These are phyloP conservation scores for Taphrina communis DNA, from an alignment of 1,139 yeast species.

Conservation along the genomic window DNA sequence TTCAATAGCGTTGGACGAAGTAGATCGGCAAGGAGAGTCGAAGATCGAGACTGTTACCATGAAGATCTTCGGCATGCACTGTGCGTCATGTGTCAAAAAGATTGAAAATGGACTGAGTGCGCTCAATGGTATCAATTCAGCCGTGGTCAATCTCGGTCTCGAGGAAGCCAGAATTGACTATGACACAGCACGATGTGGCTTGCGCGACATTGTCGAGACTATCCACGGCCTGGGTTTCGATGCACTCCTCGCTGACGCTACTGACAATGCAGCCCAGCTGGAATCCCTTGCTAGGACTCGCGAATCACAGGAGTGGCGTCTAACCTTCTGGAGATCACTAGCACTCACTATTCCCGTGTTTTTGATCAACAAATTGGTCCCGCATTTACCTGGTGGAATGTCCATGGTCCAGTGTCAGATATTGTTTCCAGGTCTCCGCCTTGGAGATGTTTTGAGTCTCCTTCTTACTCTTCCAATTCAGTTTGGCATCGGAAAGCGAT, in stretches of 20 bases:
- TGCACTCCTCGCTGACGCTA: slow-evolving; percentile 54
- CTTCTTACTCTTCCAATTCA: slow-evolving; percentile 70
- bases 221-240: slow-evolving; percentile 60
- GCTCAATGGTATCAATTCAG: slow-evolving; percentile 59
- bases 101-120: slow-evolving; percentile 62
- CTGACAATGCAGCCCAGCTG: slow-evolving; percentile 68
- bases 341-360: slow-evolving; percentile 69
- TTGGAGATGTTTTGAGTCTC: slow-evolving; percentile 65
- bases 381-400: slow-evolving; percentile 45
- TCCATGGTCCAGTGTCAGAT: slow-evolving; percentile 48
- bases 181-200: slow-evolving; percentile 50
- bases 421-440: slow-evolving; percentile 51
- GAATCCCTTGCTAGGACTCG: slow-evolving; percentile 69
- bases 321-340: slow-evolving; percentile 60
- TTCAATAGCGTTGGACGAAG: background rate
- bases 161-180: slow-evolving; percentile 70
- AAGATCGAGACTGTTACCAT: slow-evolving; percentile 43
- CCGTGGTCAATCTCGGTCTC: slow-evolving; percentile 71
- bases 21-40: background rate
- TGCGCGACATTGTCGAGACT: slow-evolving; percentile 63
- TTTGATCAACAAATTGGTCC: slow-evolving; percentile 59
- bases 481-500: slow-evolving; percentile 67
- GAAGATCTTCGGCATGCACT: slow-evolving; percentile 77
- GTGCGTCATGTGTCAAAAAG: slow-evolving; percentile 77
- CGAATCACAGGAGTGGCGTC: slow-evolving; percentile 75